phyloP scores from a whole-genome alignment of 495 filamentous ascomycete genomes.

The Chlorociboria aeruginascens region DNA sequence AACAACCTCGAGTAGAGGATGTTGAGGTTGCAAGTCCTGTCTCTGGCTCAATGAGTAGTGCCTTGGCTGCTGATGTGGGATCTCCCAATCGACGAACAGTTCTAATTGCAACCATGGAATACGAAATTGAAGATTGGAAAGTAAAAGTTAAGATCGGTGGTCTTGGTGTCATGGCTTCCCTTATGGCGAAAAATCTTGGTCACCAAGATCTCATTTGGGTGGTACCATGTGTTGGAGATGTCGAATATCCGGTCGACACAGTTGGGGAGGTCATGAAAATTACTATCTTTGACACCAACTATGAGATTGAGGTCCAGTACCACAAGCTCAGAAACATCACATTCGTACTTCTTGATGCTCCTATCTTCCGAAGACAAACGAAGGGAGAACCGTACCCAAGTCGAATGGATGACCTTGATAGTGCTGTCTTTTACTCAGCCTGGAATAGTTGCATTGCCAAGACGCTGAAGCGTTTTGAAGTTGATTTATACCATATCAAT shows the following conservation, averaged over 20 bases:
- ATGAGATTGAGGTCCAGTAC: slow-evolving; percentile 55
- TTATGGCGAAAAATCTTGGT: slow-evolving; percentile 58
- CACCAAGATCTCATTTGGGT: slow-evolving; percentile 65
- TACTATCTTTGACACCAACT: slow-evolving; percentile 50
- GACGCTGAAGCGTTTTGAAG: slow-evolving; percentile 44
- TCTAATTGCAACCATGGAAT: slow-evolving; percentile 63
- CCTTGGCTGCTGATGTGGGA: neutral
- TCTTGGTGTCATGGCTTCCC: slow-evolving; percentile 53
- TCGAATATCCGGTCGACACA: slow-evolving; percentile 52
- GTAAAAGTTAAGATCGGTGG: slow-evolving; percentile 70
- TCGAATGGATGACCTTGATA: slow-evolving; percentile 65
- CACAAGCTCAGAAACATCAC: slow-evolving; percentile 57
- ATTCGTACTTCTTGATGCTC: slow-evolving; percentile 58
- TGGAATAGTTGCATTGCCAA: slow-evolving; percentile 65
- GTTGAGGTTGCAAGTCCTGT: no score
- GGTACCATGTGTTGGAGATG: slow-evolving; percentile 59
- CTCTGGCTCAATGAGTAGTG: neutral
- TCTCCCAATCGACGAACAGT: slow-evolving; percentile 35
- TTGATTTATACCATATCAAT: slow-evolving; percentile 72
- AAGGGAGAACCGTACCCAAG: slow-evolving; percentile 56
- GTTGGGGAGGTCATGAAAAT: slow-evolving; percentile 51
- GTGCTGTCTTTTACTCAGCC: slow-evolving; percentile 60
- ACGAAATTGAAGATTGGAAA: slow-evolving; percentile 60
- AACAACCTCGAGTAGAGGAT: no score
- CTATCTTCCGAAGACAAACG: slow-evolving; percentile 57